A percentile compares a stretch with the other conserved stretches of the same genome.
phyloP scores from a whole-genome alignment of 176 grass and related monocot genomes.

The Ensete glaucum region DNA sequence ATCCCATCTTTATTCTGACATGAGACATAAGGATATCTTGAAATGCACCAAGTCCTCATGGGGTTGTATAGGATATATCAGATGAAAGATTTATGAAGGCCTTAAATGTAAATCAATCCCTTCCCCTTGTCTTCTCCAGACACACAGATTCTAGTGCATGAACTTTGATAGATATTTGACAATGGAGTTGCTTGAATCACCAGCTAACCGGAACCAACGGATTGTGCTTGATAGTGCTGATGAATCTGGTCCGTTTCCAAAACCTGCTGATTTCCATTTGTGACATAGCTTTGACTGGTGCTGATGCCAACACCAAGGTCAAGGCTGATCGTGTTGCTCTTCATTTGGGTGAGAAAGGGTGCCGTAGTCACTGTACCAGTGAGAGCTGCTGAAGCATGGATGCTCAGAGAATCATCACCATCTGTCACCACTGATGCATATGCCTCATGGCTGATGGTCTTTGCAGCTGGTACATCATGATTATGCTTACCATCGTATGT shows the following conservation, averaged over 20 bases:
- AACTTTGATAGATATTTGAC: slow-evolving; percentile 30
- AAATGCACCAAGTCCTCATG: slow-evolving; percentile 11
- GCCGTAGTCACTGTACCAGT: slow-evolving; percentile 47
- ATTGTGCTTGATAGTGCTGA: slow-evolving; percentile 54
- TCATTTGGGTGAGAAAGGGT: slow-evolving; percentile 32
- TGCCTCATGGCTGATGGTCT: slow-evolving; percentile 52
- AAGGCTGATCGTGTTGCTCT: slow-evolving; percentile 69
- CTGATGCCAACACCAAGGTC: slow-evolving; percentile 93
- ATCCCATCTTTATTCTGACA: not conserved
- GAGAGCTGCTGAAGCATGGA: slow-evolving; percentile 31
- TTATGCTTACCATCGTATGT: slow-evolving; percentile 99
- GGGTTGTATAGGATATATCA: slow-evolving; percentile 61
- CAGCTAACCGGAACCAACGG: slow-evolving; percentile 28
- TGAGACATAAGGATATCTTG: not conserved
- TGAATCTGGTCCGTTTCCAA: slow-evolving; percentile 27
- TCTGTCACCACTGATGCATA: slow-evolving; percentile 32
- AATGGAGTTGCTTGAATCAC: slow-evolving; percentile 35
- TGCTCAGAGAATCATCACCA: slow-evolving; percentile 24
- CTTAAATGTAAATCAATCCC: slow-evolving; percentile 83
- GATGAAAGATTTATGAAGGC: slow-evolving; percentile 54
- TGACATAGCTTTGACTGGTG: slow-evolving; percentile 44
- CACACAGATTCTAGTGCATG: slow-evolving; percentile 26
- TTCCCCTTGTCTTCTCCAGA: slow-evolving; percentile 50
- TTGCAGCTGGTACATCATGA: slow-evolving; percentile 85
- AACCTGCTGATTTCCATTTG: slow-evolving; percentile 36